Conservation (phyloP, 768 basidiomycete genomes). For the Serendipita sp. region DNA sequence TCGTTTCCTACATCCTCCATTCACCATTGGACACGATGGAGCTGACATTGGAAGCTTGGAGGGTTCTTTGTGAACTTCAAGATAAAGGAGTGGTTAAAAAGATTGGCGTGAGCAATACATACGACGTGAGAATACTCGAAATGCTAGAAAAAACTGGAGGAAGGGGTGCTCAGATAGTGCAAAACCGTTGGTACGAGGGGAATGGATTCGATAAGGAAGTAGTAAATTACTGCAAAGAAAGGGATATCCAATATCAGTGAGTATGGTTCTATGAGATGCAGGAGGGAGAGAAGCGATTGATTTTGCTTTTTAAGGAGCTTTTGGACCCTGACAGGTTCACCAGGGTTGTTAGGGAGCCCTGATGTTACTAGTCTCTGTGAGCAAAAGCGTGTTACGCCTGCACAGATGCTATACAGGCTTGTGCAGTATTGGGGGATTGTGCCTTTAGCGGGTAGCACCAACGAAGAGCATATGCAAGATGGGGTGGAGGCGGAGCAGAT, state of each 20-base stretch:
- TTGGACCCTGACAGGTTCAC: conserved; percentile 75
- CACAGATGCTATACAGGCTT: conserved; percentile 52
- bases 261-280: conserved; percentile 6
- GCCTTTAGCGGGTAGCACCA: conserved; percentile 62
- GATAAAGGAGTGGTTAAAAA: conserved; percentile 43
- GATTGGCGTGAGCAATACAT: conserved; percentile 67
- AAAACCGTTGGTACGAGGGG: conserved; percentile 72
- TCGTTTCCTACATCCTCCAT: conserved; percentile 69
- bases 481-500: conserved; percentile 33
- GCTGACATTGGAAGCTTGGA: conserved; percentile 55
- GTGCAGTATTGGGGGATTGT: conserved; percentile 49
- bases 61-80: conserved; percentile 40
- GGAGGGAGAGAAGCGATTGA: background rate
- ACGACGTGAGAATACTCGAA: conserved; percentile 40
- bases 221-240: conserved; percentile 41
- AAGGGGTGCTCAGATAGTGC: conserved; percentile 46
- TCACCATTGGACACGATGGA: conserved; percentile 45
- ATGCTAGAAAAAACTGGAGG: conserved; percentile 36
- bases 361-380: conserved; percentile 28
- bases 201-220: conserved; percentile 61
- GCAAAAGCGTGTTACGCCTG: conserved; percentile 35
- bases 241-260: conserved; percentile 60
- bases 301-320: conserved; percentile 22
- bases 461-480: conserved; percentile 48
- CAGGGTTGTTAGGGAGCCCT: conserved; percentile 37